Evolutionary conservation across 208 protist species (phyloP), one percentile per base, ranked within the genome.

Genomic region (Trypanosoma platydactyli): DNA sequence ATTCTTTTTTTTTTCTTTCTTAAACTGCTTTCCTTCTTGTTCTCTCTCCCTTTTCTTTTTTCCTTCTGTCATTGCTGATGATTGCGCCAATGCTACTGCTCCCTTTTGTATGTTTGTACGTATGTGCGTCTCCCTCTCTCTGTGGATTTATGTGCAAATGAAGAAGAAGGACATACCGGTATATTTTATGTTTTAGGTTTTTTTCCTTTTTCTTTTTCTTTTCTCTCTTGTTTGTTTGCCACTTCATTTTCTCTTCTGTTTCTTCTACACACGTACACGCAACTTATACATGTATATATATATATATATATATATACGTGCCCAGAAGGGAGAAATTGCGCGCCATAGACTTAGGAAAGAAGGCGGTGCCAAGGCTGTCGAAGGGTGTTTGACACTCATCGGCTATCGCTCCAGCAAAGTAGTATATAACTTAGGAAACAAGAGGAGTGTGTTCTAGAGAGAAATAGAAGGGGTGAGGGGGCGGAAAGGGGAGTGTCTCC

Each of bases 121-220:
- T 77, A 41, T 49, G 73, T 70, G 33, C 9, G 33, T 38, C 9
- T 38, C 5, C 9, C 5, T 38, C 9, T 38, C 5, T 75, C n/a
- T 48, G 24, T 33, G 22, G 12, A 5, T 20, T 11, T 9, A 60
- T 53, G 18, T 50, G 9, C 18, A 13, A 25, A n/a, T 38, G n/a
- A n/a, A n/a, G n/a, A n/a, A n/a, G n/a, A n/a, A n/a, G n/a, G n/a
- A n/a, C n/a, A n/a, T n/a, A n/a, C n/a, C n/a, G 44, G 5, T 51
- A 41, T 69, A 52, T 18, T 40, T n/a, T 30, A 44, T 69, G 16
- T 58, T 20, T 33, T 20, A 42, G 16, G 62, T n/a, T 57, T 29
- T 52, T 72, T 33, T 45, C 63, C 60, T 29, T 74, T 52, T 75
- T 29, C 65, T 60, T 77, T 66, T 49, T 52, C 42, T 24, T 66